A percentile compares a stretch with the other conserved stretches of the same genome.
Conservation (phyloP, 2,329 filamentous ascomycete species). For the Aspergillus sp. region DNA sequence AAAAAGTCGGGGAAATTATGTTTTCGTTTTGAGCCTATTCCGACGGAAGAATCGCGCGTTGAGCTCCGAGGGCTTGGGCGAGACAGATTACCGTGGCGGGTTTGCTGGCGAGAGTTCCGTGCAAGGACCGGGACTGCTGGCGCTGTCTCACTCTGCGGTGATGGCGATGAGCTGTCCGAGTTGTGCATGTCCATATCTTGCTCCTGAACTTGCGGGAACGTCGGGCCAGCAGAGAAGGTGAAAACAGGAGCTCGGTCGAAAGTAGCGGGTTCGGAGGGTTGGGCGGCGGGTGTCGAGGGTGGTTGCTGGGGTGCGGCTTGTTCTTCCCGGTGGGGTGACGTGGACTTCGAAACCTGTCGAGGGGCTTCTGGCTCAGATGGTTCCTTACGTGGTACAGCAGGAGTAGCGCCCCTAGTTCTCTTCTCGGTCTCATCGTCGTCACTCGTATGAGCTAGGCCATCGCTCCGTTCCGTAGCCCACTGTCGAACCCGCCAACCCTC, state of each 20-base stretch:
- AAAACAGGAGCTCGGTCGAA: conserved; percentile 39
- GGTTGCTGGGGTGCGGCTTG: conserved; percentile 23
- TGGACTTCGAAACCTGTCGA: conserved; percentile 30
- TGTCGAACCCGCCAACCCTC: conserved; percentile 69
- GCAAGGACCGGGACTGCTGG: conserved; percentile 46
- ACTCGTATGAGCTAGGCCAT: conserved; percentile 40
- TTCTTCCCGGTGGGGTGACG: conserved; percentile 29
- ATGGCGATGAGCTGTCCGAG: conserved; percentile 33
- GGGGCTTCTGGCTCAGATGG: conserved; percentile 26
- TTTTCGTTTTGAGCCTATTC: conserved; percentile 49
- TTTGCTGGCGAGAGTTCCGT: conserved; percentile 40
- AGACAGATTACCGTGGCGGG: conserved; percentile 39
- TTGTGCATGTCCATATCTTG: conserved; percentile 47
- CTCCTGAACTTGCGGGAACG: conserved; percentile 36
- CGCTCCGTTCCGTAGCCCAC: conserved; percentile 55
- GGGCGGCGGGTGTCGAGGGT: conserved; percentile 18
- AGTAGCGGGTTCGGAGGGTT: conserved; percentile 24
- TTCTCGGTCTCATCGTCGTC: conserved; percentile 50
- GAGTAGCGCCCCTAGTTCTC: conserved; percentile 37
- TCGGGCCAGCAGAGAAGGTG: conserved; percentile 45
- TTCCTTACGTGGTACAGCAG: conserved; percentile 34
- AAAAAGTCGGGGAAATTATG: conserved; percentile 51
- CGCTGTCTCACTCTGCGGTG: conserved; percentile 34
- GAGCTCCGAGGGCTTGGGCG: conserved; percentile 39
- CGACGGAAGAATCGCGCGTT: conserved; percentile 39